Evolutionary conservation across 192 early-diverging fungal genomes (phyloP).

Genomic region (Spinellus fusiger): DNA sequence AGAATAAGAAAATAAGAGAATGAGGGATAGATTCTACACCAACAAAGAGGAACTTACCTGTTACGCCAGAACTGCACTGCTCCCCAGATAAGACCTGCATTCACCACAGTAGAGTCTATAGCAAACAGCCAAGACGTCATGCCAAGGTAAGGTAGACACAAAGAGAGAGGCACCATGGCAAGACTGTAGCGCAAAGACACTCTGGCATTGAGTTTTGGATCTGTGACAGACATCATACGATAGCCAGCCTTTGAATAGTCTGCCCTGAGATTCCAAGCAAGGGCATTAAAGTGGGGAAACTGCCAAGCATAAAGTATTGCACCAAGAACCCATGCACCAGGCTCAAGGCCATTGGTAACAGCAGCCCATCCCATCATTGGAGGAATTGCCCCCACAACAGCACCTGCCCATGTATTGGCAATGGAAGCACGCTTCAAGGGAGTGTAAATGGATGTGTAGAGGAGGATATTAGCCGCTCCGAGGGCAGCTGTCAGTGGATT

Average conservation of each 20-base stretch:
- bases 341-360: constrained; percentile 63
- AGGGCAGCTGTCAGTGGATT: constrained; percentile 83
- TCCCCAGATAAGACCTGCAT: constrained; percentile 63
- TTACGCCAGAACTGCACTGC: constrained; percentile 78
- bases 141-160: constrained; percentile 56
- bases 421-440: constrained; percentile 90
- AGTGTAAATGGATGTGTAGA: constrained; percentile 89
- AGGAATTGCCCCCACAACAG: constrained; percentile 94
- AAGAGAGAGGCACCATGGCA: constrained; percentile 66
- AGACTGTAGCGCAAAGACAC: constrained; percentile 79
- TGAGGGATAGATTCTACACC: background rate
- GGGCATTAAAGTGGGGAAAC: constrained; percentile 97
- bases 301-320: constrained; percentile 92
- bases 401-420: constrained; percentile 93
- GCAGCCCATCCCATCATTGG: constrained; percentile 98
- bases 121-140: constrained; percentile 78
- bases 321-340: constrained; percentile 79
- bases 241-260: constrained; percentile 98
- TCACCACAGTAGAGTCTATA: constrained; percentile 67
- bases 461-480: constrained; percentile 79
- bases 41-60: constrained; percentile 4
- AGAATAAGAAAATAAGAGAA: background rate
- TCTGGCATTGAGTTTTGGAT: constrained; percentile 83
- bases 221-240: constrained; percentile 87
- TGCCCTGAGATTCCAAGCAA: constrained; percentile 83